These are phyloP conservation scores for Scheffersomyces ergatensis DNA, from an alignment of 805 yeast species.

Conservation along the genomic window DNA sequence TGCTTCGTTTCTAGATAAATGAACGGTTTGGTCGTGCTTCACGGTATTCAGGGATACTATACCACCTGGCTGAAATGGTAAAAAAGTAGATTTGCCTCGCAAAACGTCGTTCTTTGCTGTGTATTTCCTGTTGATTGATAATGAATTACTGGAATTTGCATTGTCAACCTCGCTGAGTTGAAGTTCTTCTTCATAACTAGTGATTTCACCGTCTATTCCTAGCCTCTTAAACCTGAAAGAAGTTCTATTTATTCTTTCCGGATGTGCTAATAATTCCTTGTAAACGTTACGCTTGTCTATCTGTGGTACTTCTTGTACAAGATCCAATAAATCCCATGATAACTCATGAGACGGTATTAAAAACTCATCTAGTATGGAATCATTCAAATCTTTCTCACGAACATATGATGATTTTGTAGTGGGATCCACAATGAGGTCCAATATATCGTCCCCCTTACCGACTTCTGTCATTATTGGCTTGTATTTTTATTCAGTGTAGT, in stretches of 20 bases:
- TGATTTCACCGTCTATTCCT: constrained; percentile 75
- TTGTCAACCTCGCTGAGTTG: constrained; percentile 43
- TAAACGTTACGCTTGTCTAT: constrained; percentile 36
- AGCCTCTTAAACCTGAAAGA: constrained; percentile 63
- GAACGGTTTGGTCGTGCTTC: constrained; percentile 29
- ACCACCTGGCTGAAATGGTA: constrained; percentile 97
- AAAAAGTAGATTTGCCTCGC: constrained; percentile 65
- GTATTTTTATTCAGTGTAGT: too few species aligned
- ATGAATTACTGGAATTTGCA: constrained; percentile 64
- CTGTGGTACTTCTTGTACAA: constrained; percentile 58
- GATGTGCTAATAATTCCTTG: constrained; percentile 51
- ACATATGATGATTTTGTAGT: background rate
- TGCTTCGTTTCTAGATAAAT: constrained; percentile 58
- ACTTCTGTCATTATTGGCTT: background rate
- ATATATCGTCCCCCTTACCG: background rate
- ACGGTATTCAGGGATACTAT: constrained; percentile 22
- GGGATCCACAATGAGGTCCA: background rate
- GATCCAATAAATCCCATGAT: constrained; percentile 68
- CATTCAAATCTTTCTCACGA: background rate
- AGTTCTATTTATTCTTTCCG: constrained; percentile 63
- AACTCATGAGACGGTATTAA: constrained; percentile 63
- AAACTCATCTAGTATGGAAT: constrained; percentile 33
- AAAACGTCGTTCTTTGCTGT: constrained; percentile 60
- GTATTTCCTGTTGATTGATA: constrained; percentile 68
- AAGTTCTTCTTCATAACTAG: constrained; percentile 56